phyloP scores from a whole-genome alignment of 495 filamentous ascomycete genomes.

The Penicillium lividum region DNA sequence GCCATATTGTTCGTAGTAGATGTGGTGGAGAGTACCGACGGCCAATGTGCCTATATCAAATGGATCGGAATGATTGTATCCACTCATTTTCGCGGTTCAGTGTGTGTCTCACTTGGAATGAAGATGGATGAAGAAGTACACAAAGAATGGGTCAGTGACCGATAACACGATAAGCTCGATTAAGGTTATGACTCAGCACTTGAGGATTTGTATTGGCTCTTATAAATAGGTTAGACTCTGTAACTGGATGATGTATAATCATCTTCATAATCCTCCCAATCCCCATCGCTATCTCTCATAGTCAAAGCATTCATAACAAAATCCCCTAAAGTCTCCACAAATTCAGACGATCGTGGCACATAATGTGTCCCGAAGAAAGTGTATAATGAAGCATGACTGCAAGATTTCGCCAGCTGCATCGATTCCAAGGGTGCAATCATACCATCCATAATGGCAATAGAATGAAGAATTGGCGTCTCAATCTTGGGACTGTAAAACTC shows the following conservation, averaged over 20 bases:
- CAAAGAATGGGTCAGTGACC: neutral
- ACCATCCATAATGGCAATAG: neutral
- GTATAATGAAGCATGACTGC: neutral
- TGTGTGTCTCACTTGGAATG: neutral
- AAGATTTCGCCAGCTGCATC: neutral
- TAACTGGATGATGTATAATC: neutral
- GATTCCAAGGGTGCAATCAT: neutral
- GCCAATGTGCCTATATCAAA: slow-evolving; percentile 32
- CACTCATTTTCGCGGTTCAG: slow-evolving; percentile 6
- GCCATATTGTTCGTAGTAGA: slow-evolving; percentile 50
- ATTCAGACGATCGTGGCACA: neutral
- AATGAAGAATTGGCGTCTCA: slow-evolving; percentile 1
- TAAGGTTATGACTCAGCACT: too few species aligned
- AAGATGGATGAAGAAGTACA: neutral
- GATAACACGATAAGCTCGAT: too few species aligned
- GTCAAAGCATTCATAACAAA: neutral
- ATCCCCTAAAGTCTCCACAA: neutral
- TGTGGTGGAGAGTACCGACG: slow-evolving; percentile 38
- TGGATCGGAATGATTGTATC: slow-evolving; percentile 21
- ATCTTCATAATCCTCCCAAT: neutral
- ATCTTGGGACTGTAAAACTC: neutral
- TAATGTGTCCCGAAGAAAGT: neutral
- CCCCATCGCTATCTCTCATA: neutral
- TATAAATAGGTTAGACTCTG: neutral
- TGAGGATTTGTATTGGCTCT: neutral